phyloP scores from a whole-genome alignment of 441 rosid genomes.

The Theobroma grandiflorum region DNA sequence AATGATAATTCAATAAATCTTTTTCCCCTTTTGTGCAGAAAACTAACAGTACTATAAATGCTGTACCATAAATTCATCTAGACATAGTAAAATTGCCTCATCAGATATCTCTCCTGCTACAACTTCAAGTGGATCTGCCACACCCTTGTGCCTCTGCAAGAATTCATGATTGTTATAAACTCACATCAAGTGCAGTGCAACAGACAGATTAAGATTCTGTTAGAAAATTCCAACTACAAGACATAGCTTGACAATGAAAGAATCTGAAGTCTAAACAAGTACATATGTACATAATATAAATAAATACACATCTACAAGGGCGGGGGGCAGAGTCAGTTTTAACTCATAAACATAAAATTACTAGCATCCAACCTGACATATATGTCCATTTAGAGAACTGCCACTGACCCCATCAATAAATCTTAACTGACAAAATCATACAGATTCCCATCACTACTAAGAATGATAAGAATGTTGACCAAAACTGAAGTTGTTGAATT shows the following conservation, averaged over 20 bases:
- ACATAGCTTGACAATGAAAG: constrained; percentile 18
- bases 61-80: constrained; percentile 98
- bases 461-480: neutral
- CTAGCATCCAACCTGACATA: neutral
- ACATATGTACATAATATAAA: neutral
- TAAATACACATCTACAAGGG: neutral
- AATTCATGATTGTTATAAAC: constrained; percentile 25
- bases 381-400: neutral
- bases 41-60: constrained; percentile 8
- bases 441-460: neutral
- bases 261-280: neutral
- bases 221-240: constrained; percentile 1
- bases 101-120: constrained; percentile 97
- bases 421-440: neutral
- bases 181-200: constrained; percentile 21
- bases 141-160: constrained; percentile 90
- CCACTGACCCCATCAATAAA: neutral
- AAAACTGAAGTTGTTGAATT: neutral
- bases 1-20: neutral
- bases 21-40: neutral
- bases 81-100: constrained; percentile 84
- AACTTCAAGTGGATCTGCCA: constrained; percentile 97
- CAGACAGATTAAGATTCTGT: neutral
- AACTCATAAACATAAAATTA: neutral
- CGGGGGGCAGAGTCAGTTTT: neutral